Percentiles rank a stretch among this genome's conserved stretches.
Conservation (phyloP, 1,284 basidiomycete genomes). For the Pseudozyma hubeiensis region DNA sequence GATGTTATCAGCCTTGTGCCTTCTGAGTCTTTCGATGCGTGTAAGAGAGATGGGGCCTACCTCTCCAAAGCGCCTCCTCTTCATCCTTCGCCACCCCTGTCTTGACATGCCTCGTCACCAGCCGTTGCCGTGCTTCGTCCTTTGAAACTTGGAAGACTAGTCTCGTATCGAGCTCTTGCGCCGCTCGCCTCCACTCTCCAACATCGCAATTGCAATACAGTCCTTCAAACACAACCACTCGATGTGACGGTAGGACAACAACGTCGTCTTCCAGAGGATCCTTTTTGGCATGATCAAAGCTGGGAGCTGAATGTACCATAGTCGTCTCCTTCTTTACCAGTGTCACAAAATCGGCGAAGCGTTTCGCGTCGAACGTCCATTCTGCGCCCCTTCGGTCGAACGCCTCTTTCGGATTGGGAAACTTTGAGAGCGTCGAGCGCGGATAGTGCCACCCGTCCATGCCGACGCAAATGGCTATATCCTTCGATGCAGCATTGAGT, state of each 20-base stretch:
- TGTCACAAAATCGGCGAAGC: constrained; percentile 57
- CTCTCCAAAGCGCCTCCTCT: constrained; percentile 78
- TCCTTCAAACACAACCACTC: constrained; percentile 85
- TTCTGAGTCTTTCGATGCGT: background rate
- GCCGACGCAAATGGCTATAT: constrained; percentile 75
- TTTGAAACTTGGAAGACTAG: constrained; percentile 80
- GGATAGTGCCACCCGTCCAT: constrained; percentile 85
- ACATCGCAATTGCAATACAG: constrained; percentile 81
- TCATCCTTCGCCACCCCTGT: constrained; percentile 79
- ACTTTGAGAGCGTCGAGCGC: constrained; percentile 74
- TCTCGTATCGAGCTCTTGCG: constrained; percentile 78
- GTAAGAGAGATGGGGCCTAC: constrained; percentile 71
- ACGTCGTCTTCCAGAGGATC: constrained; percentile 72
- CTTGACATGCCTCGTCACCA: constrained; percentile 79
- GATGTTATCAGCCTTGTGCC: background rate
- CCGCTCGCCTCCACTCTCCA: constrained; percentile 79
- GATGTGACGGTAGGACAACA: constrained; percentile 75
- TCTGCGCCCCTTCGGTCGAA: constrained; percentile 62
- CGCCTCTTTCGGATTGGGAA: constrained; percentile 72
- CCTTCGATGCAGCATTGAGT: constrained; percentile 34
- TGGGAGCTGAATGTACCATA: constrained; percentile 64
- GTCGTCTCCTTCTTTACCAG: constrained; percentile 17
- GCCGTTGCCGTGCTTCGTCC: constrained; percentile 75
- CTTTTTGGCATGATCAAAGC: constrained; percentile 78
- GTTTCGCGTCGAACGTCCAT: constrained; percentile 64